phyloP scores from a whole-genome alignment of 1,284 basidiomycete species.

The Sanghuangporus weigelae region DNA sequence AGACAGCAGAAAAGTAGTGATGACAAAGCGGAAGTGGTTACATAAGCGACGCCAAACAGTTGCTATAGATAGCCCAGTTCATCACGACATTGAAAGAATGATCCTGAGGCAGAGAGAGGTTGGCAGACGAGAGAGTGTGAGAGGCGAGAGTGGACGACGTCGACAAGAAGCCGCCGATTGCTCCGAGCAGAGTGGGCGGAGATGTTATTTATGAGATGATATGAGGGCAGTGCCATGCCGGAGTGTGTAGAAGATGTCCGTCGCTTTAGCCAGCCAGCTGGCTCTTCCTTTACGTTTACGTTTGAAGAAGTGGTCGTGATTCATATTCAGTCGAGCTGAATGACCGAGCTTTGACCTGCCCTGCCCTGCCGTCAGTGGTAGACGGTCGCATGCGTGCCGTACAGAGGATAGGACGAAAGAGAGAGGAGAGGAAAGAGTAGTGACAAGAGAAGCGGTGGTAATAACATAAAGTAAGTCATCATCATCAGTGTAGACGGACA shows the following conservation, averaged over 20 bases:
- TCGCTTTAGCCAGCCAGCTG: conserved; percentile 61
- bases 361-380: no score
- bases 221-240: conserved; percentile 44
- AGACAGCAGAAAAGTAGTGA: not conserved
- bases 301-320: conserved; percentile 53
- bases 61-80: no score
- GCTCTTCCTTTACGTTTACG: conserved; percentile 74
- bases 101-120: no score
- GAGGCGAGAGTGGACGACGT: not conserved
- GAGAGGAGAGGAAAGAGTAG: not conserved
- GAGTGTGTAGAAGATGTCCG: conserved; percentile 54
- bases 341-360: not conserved
- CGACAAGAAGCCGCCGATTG: not conserved
- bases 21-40: no score
- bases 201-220: no score
- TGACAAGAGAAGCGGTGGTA: not conserved
- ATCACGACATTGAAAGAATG: no score
- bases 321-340: not conserved
- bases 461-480: not conserved
- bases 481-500: not conserved
- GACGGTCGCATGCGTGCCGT: no score
- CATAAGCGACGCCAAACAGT: no score
- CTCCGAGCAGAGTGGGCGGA: not conserved
- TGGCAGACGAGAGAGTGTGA: not conserved
- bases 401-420: no score